Evolutionary conservation across 176 grass and related monocot genomes (phyloP), one percentile per base, ranked within the genome.

Genomic region (Musa beccarii): DNA sequence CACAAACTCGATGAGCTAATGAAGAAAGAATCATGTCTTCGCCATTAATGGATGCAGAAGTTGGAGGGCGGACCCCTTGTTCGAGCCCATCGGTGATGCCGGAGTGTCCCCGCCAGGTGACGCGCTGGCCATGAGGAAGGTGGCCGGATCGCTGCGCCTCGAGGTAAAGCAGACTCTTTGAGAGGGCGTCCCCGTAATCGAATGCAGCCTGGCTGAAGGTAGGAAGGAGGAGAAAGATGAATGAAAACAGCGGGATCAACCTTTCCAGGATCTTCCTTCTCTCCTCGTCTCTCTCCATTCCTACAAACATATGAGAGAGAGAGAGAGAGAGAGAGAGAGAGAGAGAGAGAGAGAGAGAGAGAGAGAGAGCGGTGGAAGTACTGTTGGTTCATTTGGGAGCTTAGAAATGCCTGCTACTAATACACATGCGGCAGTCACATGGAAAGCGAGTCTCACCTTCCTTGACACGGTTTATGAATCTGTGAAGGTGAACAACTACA

Each of bases 31-130:
- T 21, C 57, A 17, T 7, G 57, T 17, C 15, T 13, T 0, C 57
- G 1, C 2, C 34, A 20, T 62, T 21, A n/a, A n/a, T 7, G 57
- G 17, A 62, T 62, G 17, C 57, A 21, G 57, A 15, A 20, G 57
- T 9, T 62, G 11, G 1, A 43, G 34, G 34, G 54, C 17, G 20
- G 15, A 86, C 95, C 2, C 90, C 90, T 26, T 99, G 95, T 82
- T 99, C 88, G 2, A 99, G 95, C 23, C 95, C 95, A 76, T 99
- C 95, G 43, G 88, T 99, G 59, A 99, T 88, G 0, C 88, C 95
- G 61, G 95, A 99, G 75, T 99, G 81, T 15, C 84, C 88, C 0
- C 95, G 88, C 95, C 95, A 99, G 76, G 78, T 67, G 21, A 94
- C 73, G 1, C 95, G 84, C 83, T 99, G 95, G 79, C 87, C 84